These are phyloP conservation scores for Penicillium taxi DNA, from an alignment of 495 filamentous ascomycete genomes.

Conservation along the genomic window DNA sequence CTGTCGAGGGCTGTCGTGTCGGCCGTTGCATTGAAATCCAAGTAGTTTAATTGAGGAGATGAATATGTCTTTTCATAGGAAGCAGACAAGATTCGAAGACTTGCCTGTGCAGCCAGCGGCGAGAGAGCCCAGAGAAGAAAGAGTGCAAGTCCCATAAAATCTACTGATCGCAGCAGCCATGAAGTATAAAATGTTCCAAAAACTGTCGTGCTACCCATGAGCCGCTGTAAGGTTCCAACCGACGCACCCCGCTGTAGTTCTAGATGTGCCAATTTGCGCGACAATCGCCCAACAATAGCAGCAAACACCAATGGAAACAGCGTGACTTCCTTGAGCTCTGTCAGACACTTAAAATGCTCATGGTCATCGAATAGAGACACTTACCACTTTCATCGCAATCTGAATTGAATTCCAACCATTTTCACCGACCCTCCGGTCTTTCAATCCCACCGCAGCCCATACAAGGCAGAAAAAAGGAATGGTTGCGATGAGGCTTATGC, in stretches of 20 bases:
- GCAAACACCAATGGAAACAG: slow-evolving; percentile 1
- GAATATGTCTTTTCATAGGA: background rate
- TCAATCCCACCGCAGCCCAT: background rate
- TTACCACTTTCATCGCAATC: slow-evolving; percentile 2
- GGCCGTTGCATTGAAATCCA: background rate
- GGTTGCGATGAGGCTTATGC: background rate
- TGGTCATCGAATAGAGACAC: background rate
- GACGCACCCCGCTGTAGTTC: background rate
- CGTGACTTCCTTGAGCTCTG: background rate
- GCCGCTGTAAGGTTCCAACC: background rate
- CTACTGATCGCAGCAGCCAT: background rate
- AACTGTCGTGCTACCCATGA: background rate
- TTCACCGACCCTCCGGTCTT: background rate
- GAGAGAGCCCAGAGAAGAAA: background rate
- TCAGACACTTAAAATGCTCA: too few species aligned
- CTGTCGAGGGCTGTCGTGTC: background rate
- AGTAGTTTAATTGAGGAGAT: background rate
- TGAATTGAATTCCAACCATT: background rate
- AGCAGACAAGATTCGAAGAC: slow-evolving; percentile 1
- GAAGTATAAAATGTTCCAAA: background rate
- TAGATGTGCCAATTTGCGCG: background rate
- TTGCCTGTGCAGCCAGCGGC: background rate
- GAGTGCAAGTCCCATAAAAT: background rate
- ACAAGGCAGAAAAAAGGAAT: background rate
- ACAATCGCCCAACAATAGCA: background rate